A percentile compares a stretch with the other conserved stretches of the same genome.
Evolutionary conservation across 768 basidiomycete species (phyloP).

Genomic region (Tephrocybe sp.): DNA sequence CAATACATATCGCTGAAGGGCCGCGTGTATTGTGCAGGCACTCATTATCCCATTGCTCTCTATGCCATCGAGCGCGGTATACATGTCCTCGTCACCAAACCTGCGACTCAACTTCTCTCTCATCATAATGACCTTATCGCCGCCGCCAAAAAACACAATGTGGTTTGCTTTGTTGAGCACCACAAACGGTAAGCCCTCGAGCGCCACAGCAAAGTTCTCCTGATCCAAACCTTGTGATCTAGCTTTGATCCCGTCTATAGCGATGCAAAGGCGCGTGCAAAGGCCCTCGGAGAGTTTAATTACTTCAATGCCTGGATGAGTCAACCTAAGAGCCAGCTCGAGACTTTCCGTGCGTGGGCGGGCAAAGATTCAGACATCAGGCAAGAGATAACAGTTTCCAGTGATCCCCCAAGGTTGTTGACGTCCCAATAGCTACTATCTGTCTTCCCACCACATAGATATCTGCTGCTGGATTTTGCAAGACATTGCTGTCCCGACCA

Average conservation of each 20-base stretch:
- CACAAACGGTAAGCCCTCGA: conserved; percentile 64
- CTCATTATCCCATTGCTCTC: conserved; percentile 81
- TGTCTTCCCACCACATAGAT: conserved; percentile 93
- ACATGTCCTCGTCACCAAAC: conserved; percentile 92
- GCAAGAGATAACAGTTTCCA: conserved; percentile 25
- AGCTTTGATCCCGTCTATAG: conserved; percentile 91
- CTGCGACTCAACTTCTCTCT: conserved; percentile 80
- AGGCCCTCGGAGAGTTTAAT: conserved; percentile 84
- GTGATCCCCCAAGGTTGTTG: not conserved
- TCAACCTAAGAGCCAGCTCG: conserved; percentile 91
- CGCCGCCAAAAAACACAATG: conserved; percentile 73
- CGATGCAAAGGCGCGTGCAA: conserved; percentile 80
- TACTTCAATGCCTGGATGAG: conserved; percentile 98
- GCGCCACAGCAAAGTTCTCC: not conserved
- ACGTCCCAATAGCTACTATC: conserved; percentile 67
- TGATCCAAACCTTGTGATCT: not conserved
- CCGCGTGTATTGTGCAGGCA: conserved; percentile 41
- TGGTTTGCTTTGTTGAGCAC: conserved; percentile 93
- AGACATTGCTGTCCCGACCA: conserved; percentile 71
- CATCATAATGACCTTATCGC: conserved; percentile 79
- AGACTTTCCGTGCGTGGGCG: conserved; percentile 94
- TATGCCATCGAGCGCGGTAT: conserved; percentile 84
- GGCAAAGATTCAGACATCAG: conserved; percentile 94
- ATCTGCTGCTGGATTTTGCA: conserved; percentile 85
- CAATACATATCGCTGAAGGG: not conserved